These are phyloP conservation scores for Coemansia sp. DNA, from an alignment of 192 early-diverging fungal species.

Conservation along the genomic window DNA sequence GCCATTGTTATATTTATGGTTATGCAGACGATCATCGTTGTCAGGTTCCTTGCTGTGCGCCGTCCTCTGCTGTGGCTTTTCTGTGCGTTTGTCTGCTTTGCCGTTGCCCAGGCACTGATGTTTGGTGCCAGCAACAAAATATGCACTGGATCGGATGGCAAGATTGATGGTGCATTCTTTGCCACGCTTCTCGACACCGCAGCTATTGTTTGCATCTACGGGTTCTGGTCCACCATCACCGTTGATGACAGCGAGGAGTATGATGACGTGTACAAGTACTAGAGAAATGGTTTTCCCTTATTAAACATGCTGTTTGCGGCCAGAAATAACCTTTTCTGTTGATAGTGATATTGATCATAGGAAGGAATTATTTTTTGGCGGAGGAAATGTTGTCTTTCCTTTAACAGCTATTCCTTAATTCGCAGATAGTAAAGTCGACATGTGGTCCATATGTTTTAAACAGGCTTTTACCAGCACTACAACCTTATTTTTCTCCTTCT, in stretches of 20 bases:
- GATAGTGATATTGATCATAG: too few relatives aligned
- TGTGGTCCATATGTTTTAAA: not conserved
- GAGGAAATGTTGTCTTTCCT: too few relatives aligned
- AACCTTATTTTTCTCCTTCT: too few relatives aligned
- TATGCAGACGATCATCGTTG: slow-evolving; percentile 44
- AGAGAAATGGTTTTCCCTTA: not conserved
- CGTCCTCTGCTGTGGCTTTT: slow-evolving; percentile 48
- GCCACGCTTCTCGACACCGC: slow-evolving; percentile 54
- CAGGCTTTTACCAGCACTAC: too few relatives aligned
- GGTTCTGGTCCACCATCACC: slow-evolving; percentile 60
- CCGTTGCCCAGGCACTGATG: slow-evolving; percentile 44
- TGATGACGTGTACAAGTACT: slow-evolving; percentile 52
- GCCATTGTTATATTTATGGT: slow-evolving; percentile 40
- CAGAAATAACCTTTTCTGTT: too few relatives aligned
- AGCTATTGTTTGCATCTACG: slow-evolving; percentile 50
- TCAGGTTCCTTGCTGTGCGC: slow-evolving; percentile 51
- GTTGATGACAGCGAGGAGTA: slow-evolving; percentile 54
- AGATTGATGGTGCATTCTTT: slow-evolving; percentile 59
- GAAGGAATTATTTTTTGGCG: too few relatives aligned
- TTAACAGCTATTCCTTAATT: not conserved
- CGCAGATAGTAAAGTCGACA: not conserved
- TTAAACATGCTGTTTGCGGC: too few relatives aligned
- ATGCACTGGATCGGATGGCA: slow-evolving; percentile 46
- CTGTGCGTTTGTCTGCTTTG: slow-evolving; percentile 47
- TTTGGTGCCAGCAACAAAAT: slow-evolving; percentile 56